phyloP scores from a whole-genome alignment of 1,284 basidiomycete species.

The Neolentinus lepideus region DNA sequence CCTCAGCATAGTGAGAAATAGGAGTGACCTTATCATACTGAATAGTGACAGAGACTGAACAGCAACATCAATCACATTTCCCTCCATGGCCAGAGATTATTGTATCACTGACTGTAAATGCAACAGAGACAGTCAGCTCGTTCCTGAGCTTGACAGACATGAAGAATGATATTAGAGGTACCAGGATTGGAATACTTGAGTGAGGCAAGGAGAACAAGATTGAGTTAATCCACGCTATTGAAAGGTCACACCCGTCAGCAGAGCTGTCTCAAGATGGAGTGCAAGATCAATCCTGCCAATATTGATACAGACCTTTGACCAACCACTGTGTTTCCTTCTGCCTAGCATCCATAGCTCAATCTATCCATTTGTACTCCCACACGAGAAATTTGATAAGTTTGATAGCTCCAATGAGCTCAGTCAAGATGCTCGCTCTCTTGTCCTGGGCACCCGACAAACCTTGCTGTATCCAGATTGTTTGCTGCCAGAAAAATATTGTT shows the following conservation, averaged over 20 bases:
- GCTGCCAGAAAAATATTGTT: constrained; percentile 58
- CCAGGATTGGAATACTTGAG: constrained; percentile 59
- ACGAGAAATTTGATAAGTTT: constrained; percentile 88
- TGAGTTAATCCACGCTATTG: constrained; percentile 53
- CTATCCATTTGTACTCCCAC: constrained; percentile 75
- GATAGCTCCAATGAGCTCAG: constrained; percentile 75
- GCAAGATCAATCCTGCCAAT: constrained; percentile 11
- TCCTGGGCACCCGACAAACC: constrained; percentile 70
- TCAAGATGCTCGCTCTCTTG: constrained; percentile 79
- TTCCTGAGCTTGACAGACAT: constrained; percentile 57
- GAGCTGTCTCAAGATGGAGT: too few species aligned
- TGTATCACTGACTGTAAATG: constrained; percentile 54
- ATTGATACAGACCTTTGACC: constrained; percentile 41
- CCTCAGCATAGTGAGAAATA: constrained; percentile 2
- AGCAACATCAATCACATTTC: too few species aligned
- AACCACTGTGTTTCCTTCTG: constrained; percentile 62
- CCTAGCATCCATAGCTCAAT: constrained; percentile 48
- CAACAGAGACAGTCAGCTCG: constrained; percentile 54
- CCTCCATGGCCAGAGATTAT: not conserved
- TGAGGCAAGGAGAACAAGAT: constrained; percentile 59
- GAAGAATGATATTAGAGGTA: constrained; percentile 65
- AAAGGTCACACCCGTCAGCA: constrained; percentile 1
- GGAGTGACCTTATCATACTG: constrained; percentile 52
- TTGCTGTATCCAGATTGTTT: constrained; percentile 67
- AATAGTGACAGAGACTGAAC: constrained; percentile 61